These are phyloP conservation scores for Dioscorea dumetorum DNA, from an alignment of 106 monocot species.

Conservation along the genomic window DNA sequence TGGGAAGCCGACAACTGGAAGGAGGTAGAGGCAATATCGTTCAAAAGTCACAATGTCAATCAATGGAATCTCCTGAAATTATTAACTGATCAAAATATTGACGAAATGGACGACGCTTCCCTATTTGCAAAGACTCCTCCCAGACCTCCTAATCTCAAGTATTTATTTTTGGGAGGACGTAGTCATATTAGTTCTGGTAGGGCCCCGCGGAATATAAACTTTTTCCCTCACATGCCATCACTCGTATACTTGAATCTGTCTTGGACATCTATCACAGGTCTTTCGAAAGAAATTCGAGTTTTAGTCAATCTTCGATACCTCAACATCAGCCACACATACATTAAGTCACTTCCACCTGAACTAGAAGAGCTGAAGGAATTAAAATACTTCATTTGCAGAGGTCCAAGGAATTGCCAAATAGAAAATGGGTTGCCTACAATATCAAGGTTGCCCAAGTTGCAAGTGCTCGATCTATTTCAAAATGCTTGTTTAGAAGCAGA, in stretches of 20 bases:
- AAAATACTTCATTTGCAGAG: not conserved
- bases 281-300: conserved; percentile 9
- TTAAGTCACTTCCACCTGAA: conserved; percentile 11
- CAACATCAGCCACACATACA: conserved; percentile 7
- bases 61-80: too few species aligned
- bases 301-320: conserved; percentile 12
- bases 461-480: too few species aligned
- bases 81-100: not conserved
- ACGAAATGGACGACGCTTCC: not conserved
- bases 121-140: not conserved
- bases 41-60: too few species aligned
- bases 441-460: too few species aligned
- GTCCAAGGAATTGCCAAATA: too few species aligned
- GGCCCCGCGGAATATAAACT: not conserved
- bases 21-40: not conserved
- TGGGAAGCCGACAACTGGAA: not conserved
- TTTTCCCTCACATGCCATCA: not conserved
- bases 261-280: not conserved
- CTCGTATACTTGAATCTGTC: conserved; percentile 28
- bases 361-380: not conserved
- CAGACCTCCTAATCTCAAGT: not conserved
- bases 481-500: too few species aligned
- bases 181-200: not conserved
- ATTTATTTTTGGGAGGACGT: conserved; percentile 2
- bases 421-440: not conserved